Evolutionary conservation across 441 rosid species (phyloP), one percentile per base, ranked within the genome.

Genomic region (Populus hybrid): DNA sequence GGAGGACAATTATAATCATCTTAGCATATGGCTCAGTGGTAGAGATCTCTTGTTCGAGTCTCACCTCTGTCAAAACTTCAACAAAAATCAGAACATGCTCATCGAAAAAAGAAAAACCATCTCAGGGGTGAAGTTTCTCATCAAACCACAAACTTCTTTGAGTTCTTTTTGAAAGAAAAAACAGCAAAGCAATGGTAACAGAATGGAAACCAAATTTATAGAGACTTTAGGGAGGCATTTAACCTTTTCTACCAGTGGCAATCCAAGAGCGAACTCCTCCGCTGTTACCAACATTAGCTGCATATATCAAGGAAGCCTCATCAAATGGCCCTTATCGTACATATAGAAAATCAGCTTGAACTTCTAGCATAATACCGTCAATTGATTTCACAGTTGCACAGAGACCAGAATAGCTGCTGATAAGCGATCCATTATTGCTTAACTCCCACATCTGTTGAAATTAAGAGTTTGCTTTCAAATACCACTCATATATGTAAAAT

Each of bases 251-350:
- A 81, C 99, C 97, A 2, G 88, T 85, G 4, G 98, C 97, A 76
- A 95, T 85, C 98, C 98, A 95, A 68, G 97, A 88, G 42, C 92
- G 98, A 81, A 86, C 69, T 9, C 98, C 97, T 32, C 34, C 5
- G 70, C 59, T 78, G 24, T 88, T 73, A 81, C 2, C 79, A 21
- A 46, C 84, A 75, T 79, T 78, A 8, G 87, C 92, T 90, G 89
- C 87, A 74, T 69, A 65, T 77, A 74, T 68, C 80, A 71, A 18
- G 66, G 73, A 69, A 71, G 11, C 18, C 16, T 35, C 53, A 50
- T 6, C 34, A 28, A 64, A 59, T 70, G 18, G 9, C 57, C 18
- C 12, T 28, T 28, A 19, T 19, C 53, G 18, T 7, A 67, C 24
- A 9, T 12, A 61, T 14, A 59, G 50, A 76, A 9, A 21, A n/a